Evolutionary conservation across 2,329 filamentous ascomycete species (phyloP), one percentile per base, ranked within the genome.

Genomic region (Onygena corvina): DNA sequence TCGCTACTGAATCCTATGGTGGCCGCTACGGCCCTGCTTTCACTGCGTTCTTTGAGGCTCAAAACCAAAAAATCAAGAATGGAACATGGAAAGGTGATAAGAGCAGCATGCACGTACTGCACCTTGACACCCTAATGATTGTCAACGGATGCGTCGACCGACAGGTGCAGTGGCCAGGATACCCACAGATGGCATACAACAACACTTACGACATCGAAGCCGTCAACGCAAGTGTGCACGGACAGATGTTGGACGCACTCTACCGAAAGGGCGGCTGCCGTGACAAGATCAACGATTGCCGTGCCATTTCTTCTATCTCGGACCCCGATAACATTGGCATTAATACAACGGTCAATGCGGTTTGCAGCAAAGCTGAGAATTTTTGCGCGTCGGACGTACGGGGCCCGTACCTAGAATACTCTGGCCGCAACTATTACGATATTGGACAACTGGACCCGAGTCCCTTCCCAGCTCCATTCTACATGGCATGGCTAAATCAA

Each of bases 181-280:
- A 71, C 54, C 65, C 68, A 2, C 59, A 68, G 3, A 69, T 74
- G 53, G 64, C 71, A 0, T 70, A 64, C 58, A 71, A 76, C 58
- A 76, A 76, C 53, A 72, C 71, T 1, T 76, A 76, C 52, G 69
- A 68, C 36, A 64, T 76, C 46, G 51, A 70, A 52, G 61, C 67
- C 1, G 62, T 73, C 55, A 71, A 70, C 48, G 58, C 70, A 25
- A 64, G 65, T 3, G 57, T 65, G 18, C 67, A 70, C 51, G 59
- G 67, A 29, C 59, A 59, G 27, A 67, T 67, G 6, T 51, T 70
- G 2, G 57, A 68, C 35, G 60, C 63, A 9, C 63, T 67, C 23
- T 60, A 63, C 38, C 56, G 58, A 3, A 56, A 60, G 4, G 67
- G 64, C 5, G 75, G 74, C 3, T 73, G 72, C 50, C 62, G 64